Percentiles rank a stretch among this genome's conserved stretches.
phyloP scores from a whole-genome alignment of 1,139 yeast genomes.

The Groenewaldozyma sp. region DNA sequence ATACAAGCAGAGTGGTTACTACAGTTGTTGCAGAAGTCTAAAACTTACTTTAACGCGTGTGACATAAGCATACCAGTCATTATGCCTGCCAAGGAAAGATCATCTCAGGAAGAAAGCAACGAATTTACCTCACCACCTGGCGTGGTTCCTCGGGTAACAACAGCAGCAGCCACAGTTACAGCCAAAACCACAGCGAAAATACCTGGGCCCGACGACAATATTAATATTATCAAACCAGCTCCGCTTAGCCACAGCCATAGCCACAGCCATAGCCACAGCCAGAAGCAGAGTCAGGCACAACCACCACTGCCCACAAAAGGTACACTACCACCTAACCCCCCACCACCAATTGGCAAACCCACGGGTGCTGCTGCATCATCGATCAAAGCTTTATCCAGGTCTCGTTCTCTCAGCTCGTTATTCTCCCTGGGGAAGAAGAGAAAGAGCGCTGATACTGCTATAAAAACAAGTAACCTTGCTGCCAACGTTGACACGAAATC shows the following conservation, averaged over 20 bases:
- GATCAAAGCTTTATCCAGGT: background rate
- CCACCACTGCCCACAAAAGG: slow-evolving; percentile 3
- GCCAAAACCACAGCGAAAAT: background rate
- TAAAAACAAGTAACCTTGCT: slow-evolving; percentile 10
- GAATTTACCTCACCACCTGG: no score
- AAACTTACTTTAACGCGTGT: no score
- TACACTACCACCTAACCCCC: slow-evolving; percentile 4
- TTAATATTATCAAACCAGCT: background rate
- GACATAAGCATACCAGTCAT: no score
- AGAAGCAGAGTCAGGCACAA: background rate
- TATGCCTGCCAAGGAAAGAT: no score
- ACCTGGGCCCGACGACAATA: no score
- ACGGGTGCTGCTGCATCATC: background rate
- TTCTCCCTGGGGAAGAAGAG: slow-evolving; percentile 13
- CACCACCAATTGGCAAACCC: slow-evolving; percentile 1
- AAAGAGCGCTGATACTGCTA: no score
- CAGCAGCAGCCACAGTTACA: background rate
- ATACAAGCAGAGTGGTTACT: no score
- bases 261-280: background rate
- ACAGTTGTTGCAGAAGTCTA: no score
- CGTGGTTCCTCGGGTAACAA: background rate
- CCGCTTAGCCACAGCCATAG: background rate
- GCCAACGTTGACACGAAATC: slow-evolving; percentile 6
- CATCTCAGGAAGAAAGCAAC: no score
- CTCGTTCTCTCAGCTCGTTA: slow-evolving; percentile 15